Percentiles rank a stretch among this genome's conserved stretches.
Evolutionary conservation across 2,329 filamentous ascomycete species (phyloP).

Genomic region (Aspergillus amoenus): DNA sequence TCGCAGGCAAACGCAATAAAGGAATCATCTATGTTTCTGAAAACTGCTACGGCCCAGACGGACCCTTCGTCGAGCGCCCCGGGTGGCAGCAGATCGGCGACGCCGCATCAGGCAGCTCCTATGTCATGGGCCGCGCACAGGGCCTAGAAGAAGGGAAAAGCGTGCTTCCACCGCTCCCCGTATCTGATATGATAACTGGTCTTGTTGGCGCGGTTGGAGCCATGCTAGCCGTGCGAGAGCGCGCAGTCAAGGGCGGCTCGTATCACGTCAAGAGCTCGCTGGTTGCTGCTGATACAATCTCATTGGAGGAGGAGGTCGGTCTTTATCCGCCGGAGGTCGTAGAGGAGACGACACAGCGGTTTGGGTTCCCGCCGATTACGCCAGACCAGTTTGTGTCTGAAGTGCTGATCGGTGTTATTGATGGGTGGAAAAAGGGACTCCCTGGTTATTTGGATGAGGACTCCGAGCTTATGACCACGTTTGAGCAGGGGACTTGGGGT

Average conservation of each 20-base stretch:
- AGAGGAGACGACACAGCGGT: constrained; percentile 13
- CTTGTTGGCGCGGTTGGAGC: neutral
- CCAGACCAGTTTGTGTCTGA: constrained; percentile 26
- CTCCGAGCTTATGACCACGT: constrained; percentile 14
- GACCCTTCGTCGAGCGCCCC: constrained; percentile 43
- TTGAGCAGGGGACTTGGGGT: constrained; percentile 12
- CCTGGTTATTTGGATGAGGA: constrained; percentile 9
- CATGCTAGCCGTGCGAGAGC: neutral
- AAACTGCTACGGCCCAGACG: constrained; percentile 51
- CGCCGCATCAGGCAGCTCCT: constrained; percentile 37
- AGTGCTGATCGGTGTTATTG: constrained; percentile 22
- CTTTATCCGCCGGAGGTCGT: constrained; percentile 30
- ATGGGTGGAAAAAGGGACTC: constrained; percentile 22
- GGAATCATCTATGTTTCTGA: constrained; percentile 50
- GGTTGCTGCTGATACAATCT: constrained; percentile 30
- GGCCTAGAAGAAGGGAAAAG: neutral
- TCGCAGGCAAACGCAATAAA: constrained; percentile 39
- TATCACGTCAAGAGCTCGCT: constrained; percentile 28
- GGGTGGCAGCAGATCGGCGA: constrained; percentile 54
- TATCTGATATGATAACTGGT: neutral
- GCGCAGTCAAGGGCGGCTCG: constrained; percentile 14
- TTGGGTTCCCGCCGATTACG: constrained; percentile 11
- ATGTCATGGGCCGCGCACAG: constrained; percentile 29
- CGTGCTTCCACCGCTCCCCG: neutral
- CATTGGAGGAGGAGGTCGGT: constrained; percentile 33